Percentiles rank a stretch among this genome's conserved stretches.
Evolutionary conservation across 106 monocot species (phyloP).

Genomic region (Dendrobium officinale): DNA sequence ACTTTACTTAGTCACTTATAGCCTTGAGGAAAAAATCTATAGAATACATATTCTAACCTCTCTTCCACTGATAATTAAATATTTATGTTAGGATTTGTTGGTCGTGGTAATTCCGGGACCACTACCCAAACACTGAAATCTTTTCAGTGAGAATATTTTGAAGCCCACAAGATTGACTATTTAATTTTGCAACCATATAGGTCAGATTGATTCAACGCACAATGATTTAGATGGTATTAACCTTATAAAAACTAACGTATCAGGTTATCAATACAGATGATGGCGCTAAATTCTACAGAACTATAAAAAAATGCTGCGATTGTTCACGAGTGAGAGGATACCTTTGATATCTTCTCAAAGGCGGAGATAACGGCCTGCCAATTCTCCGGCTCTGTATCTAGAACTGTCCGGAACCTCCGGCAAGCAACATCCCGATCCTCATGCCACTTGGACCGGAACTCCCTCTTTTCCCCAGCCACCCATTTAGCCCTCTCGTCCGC

Average conservation of each 20-base stretch:
- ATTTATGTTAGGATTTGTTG: too few species aligned
- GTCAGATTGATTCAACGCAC: too few species aligned
- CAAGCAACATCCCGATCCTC: conserved; percentile 66
- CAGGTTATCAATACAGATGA: background rate
- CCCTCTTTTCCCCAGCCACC: conserved; percentile 36
- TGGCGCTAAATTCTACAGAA: background rate
- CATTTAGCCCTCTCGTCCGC: conserved; percentile 57
- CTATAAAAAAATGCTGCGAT: background rate
- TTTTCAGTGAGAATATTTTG: too few species aligned
- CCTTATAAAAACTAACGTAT: background rate
- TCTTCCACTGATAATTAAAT: too few species aligned
- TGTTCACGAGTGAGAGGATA: conserved; percentile 2
- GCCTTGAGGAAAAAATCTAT: too few species aligned
- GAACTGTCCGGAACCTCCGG: conserved; percentile 39
- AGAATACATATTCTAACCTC: too few species aligned
- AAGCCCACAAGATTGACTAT: too few species aligned
- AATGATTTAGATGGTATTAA: too few species aligned
- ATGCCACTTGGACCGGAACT: conserved; percentile 72
- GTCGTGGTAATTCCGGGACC: too few species aligned
- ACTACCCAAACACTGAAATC: too few species aligned
- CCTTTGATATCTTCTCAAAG: conserved; percentile 81
- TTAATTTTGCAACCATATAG: too few species aligned
- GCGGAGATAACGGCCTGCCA: conserved; percentile 91
- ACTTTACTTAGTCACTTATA: too few species aligned
- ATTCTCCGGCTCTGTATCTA: conserved; percentile 65